Evolutionary conservation across 1,284 basidiomycete species (phyloP), one percentile per base, ranked within the genome.

Genomic region (Ceratobasidium sp.): DNA sequence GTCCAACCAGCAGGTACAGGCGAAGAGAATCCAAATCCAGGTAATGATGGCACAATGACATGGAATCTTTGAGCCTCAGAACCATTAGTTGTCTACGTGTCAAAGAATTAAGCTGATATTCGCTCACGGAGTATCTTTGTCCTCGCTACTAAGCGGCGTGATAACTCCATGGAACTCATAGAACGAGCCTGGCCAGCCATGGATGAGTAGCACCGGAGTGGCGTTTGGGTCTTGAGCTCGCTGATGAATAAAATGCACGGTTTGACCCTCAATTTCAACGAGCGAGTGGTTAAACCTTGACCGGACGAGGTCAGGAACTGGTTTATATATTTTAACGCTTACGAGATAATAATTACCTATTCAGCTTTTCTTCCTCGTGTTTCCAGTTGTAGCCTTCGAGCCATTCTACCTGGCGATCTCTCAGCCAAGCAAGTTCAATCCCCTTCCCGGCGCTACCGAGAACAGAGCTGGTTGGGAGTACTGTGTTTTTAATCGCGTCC

Each of bases 401-500:
- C 70, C 70, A 74, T 5, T 62, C 44, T 2, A 33, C 42, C 20
- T 73, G 69, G 3, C 69, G 56, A 15, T 61, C 46, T 33, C 62
- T 54, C 3, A 73, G 57, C 69, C 69, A 73, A 10, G 23, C 7
- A 7, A 74, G 59, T 1, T 28, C 20, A 38, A 64, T 64, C 6
- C 70, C 70, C 3, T 38, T 40, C 2, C 70, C 70, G 1, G 70
- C 40, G 44, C 10, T 52, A 1, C 70, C 70, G 1, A 74, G 59
- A 1, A 74, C 70, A 1, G 70, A 74, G 28, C 15, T 50, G 1
- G 81, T 81, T 81, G 82, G 28, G 75, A 80, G 81, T 50, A 10
- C n/a, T 1, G 46, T 33, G 10, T 3, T 26, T 17, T 44, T 9
- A 20, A 44, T 0, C 5, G 67, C 7, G 17, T 42, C 46, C 3